Evolutionary conservation across 1,139 yeast species (phyloP), one percentile per base, ranked within the genome.

Genomic region (Candida sp.): DNA sequence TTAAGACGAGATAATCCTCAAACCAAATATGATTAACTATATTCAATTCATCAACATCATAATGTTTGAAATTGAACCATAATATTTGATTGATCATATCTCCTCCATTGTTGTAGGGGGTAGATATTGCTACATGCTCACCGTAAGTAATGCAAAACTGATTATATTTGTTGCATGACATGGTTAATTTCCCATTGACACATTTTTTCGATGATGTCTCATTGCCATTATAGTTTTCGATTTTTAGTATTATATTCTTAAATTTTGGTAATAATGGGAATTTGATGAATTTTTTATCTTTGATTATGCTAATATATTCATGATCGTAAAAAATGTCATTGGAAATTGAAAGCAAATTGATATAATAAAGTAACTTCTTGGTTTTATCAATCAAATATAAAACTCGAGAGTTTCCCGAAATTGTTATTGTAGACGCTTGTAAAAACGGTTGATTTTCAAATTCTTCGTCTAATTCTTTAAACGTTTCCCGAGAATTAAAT

Each of bases 11-110:
- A 45, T 58, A 69, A 49, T 66, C 69, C 32, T 56, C 54, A 45
- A 59, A 66, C 71, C 72, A 69, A 40, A 70, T 57, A 42, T 70
- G 76, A 41, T 61, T 49, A 2, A 67, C 54, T 5, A 73, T 62
- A 43, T 70, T 70, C 45, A 70, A 55, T 2, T 63, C 46, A 34
- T 68, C 74, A 44, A 64, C 53, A 37, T 59, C 63, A 47, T 61
- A 63, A 47, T 68, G 66, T 35, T 58, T 59, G 44, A 70, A 71
- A 46, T 67, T 67, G 49, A 62, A 72, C 79, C 79, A 73, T 11
- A 72, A 49, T 4, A 68, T 52, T 45, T 73, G 77, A 47, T 68
- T 66, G 9, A 55, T 49, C 32, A 60, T 60, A 19, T 50, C 52
- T 6, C 59, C 60, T 1, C 60, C 57, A 2, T 54, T 52, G 19